Percentiles rank a stretch among this genome's conserved stretches.
These are phyloP conservation scores for Tardiomyces blankii DNA, from an alignment of 1,139 yeast genomes.

Conservation along the genomic window DNA sequence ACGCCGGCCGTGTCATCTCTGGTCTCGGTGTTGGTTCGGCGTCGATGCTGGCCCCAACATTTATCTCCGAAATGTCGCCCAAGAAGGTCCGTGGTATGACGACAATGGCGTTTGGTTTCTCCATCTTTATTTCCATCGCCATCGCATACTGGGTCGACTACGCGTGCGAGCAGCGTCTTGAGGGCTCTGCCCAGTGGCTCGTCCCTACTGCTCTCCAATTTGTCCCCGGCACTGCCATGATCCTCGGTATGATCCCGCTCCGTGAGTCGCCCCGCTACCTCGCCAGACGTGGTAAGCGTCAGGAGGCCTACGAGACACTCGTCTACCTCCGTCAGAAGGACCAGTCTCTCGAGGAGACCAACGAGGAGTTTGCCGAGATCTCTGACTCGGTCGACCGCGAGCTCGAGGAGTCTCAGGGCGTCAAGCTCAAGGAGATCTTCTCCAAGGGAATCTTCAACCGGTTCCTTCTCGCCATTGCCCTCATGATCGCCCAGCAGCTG, in stretches of 20 bases:
- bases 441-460: neutral
- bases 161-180: conserved; percentile 17
- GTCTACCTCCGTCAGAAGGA: neutral
- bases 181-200: neutral
- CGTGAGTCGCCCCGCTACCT: conserved; percentile 75
- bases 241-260: conserved; percentile 38
- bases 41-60: conserved; percentile 53
- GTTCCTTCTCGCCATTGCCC: conserved; percentile 4
- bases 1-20: conserved; percentile 43
- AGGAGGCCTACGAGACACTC: conserved; percentile 32
- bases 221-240: conserved; percentile 45
- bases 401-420: neutral
- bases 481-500: conserved; percentile 11
- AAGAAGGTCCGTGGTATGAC: conserved; percentile 42
- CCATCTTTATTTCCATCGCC: conserved; percentile 45
- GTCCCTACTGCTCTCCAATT: conserved; percentile 30
- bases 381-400: neutral
- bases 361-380: conserved; percentile 1
- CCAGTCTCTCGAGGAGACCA: neutral
- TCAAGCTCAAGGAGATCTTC: neutral
- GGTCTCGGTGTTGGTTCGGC: conserved; percentile 57
- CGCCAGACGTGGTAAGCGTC: conserved; percentile 53
- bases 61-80: conserved; percentile 55
- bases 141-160: conserved; percentile 19
- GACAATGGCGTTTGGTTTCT: conserved; percentile 47